Base-by-base conservation (phyloP, 2,329 filamentous ascomycete species). In the Epichloe amarillans region DNA sequence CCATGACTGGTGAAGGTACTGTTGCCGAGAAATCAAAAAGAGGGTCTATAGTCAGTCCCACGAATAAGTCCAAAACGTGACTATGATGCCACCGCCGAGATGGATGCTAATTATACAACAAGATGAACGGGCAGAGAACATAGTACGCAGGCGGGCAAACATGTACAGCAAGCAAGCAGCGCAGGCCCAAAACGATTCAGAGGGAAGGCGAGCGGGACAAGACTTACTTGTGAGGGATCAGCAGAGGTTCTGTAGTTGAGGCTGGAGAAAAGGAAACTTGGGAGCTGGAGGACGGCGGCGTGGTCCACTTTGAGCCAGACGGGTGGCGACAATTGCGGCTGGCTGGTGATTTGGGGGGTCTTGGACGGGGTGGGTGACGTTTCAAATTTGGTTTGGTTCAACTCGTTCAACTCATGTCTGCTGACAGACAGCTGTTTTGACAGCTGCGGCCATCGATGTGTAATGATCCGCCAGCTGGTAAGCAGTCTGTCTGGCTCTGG, bases 1-100 rank as follows among this genome's bases (percentile, higher is more conserved):
- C 74, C 79, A 82, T 82, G 35, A 26, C 38, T 37, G 26, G 33
- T 26, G 37, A 10, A 23, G 37, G 4, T 35, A 35, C 43, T 50
- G 39, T 11, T 15, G 48, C 23, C 8, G 33, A 26, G n/a, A 38
- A n/a, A n/a, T 10, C 2, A 12, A 30, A n/a, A 35, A 11, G 36
- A 15, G 14, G 14, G 19, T 6, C 21, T 19, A 19, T 30, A n/a
- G 47, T 46, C 19, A 47, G 19, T 15, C 38, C 7, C 35, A 19
- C 39, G 7, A 33, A 6, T 39, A 38, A 5, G 38, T 42, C 7
- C 5, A 48, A 37, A 19, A 14, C 17, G 40, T 21, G 21, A 40
- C 17, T n/a, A 8, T 41, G 17, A n/a, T 26, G 30, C 30, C 23
- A 6, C 12, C 17, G n/a, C 42, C 10, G 26, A 14, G 42, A 17